Evolutionary conservation across 2,329 filamentous ascomycete species (phyloP), one percentile per base, ranked within the genome.

Genomic region (Dothistroma septosporum): DNA sequence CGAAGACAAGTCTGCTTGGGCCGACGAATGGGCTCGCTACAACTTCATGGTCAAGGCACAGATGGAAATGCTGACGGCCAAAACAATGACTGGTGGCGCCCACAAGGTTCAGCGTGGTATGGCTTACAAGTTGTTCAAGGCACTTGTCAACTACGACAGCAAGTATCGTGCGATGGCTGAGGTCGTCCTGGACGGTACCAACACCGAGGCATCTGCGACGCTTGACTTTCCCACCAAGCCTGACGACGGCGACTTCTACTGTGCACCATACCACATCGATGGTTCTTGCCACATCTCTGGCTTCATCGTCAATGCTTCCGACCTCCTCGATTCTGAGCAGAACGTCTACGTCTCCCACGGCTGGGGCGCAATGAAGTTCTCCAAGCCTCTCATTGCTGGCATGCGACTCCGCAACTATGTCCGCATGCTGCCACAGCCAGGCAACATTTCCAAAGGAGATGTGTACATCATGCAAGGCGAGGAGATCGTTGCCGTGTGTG

Each of bases 51-150:
- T 82, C 55, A 79, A 82, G 71, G 77, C 76, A 53, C 80, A 82
- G 70, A 77, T 82, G 59, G 79, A 92, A 71, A 79, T 91, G 37
- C 85, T 93, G 71, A 84, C 85, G 68, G 81, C 83, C 63, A 87
- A 85, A 61, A 87, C 88, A 58, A 77, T 83, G 68, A 81, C 79
- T 35, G 88, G 88, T 44, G 82, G 83, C 59, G 87, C 88, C 31
- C 88, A 89, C 72, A 88, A 89, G 76, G 83, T 92, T 63, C 84
- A 88, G 54, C 85, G 88, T 28, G 88, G 88, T 35, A 84, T 92
- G 77, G 87, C 88, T 14, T 94, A 94, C 82, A 92, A 92, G 76
- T 82, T 88, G 55, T 85, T 85, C 76, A 82, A 82, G 69, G 78
- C 81, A 57, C 76, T 85, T 33, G 83, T 85, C 41, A 80, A 80